phyloP scores from a whole-genome alignment of 257 asterid species.

The Coffea eugenioides region DNA sequence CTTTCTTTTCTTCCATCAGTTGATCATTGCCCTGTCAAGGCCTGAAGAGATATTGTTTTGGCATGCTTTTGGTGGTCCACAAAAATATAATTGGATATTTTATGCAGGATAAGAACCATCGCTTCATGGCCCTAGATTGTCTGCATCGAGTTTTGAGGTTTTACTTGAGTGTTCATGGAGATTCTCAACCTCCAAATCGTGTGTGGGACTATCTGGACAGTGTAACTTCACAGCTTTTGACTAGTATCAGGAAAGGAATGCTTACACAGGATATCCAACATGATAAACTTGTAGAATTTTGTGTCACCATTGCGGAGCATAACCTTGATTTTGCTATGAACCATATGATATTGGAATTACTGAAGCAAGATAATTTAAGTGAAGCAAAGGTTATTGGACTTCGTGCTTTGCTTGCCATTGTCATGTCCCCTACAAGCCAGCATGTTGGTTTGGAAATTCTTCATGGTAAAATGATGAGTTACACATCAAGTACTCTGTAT shows the following conservation, averaged over 20 bases:
- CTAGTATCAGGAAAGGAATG: slow-evolving; percentile 89
- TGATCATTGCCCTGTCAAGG: not conserved
- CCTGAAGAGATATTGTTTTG: not conserved
- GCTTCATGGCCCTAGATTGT: slow-evolving; percentile 98
- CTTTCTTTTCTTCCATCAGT: not conserved
- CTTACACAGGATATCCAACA: slow-evolving; percentile 98
- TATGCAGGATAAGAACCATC: slow-evolving; percentile 92
- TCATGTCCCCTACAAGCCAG: slow-evolving; percentile 90
- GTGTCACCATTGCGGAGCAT: slow-evolving; percentile 98
- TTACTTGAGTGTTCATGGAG: slow-evolving; percentile 93
- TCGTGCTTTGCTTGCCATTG: slow-evolving; percentile 98
- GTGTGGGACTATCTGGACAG: slow-evolving; percentile 99
- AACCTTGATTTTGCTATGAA: slow-evolving; percentile 98
- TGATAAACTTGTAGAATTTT: slow-evolving; percentile 94
- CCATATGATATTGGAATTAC: slow-evolving; percentile 87
- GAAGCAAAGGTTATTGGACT: slow-evolving; percentile 99
- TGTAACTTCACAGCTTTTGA: slow-evolving; percentile 94
- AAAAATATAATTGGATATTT: slow-evolving; percentile 22
- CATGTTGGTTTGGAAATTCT: slow-evolving; percentile 96
- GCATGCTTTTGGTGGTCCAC: slow-evolving; percentile 12
- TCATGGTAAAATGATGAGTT: slow-evolving; percentile 60
- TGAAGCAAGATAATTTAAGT: slow-evolving; percentile 93
- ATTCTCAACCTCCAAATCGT: slow-evolving; percentile 84
- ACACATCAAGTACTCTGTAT: slow-evolving; percentile 17
- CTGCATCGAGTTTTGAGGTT: slow-evolving; percentile 93